phyloP scores from a whole-genome alignment of 2,329 filamentous ascomycete genomes.

The Cercospora beticola region DNA sequence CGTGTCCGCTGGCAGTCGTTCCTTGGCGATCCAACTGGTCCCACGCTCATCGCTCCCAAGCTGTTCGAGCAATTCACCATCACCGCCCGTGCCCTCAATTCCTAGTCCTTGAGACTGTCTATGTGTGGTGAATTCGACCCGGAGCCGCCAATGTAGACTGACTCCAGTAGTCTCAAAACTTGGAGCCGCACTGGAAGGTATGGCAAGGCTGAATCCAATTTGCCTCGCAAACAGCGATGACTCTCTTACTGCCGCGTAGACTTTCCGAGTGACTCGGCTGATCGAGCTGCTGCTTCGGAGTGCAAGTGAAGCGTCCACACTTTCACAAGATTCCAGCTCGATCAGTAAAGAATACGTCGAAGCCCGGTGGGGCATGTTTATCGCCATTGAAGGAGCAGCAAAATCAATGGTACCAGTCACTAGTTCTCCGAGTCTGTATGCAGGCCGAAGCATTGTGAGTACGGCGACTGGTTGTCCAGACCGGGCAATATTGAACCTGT shows the following conservation, averaged over 20 bases:
- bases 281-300: constrained; percentile 83
- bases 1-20: constrained; percentile 37
- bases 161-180: constrained; percentile 91
- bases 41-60: constrained; percentile 40
- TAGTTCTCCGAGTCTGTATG: constrained; percentile 85
- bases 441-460: constrained; percentile 81
- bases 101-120: constrained; percentile 26
- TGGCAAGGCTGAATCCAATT: constrained; percentile 76
- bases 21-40: constrained; percentile 36
- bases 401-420: constrained; percentile 86
- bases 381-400: constrained; percentile 40
- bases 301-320: constrained; percentile 75
- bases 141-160: constrained; percentile 81
- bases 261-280: constrained; percentile 78
- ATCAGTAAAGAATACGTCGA: constrained; percentile 83
- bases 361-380: constrained; percentile 43
- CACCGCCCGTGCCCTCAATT: constrained; percentile 52
- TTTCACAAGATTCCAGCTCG: constrained; percentile 83
- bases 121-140: constrained; percentile 84
- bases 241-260: constrained; percentile 76
- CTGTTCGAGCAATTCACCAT: constrained; percentile 44
- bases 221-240: constrained; percentile 78
- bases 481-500: constrained; percentile 91
- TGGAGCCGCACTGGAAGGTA: constrained; percentile 80
- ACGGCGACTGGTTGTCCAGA: constrained; percentile 90